These are phyloP conservation scores for Pyrus communis DNA, from an alignment of 306 rosid genomes.

Conservation along the genomic window DNA sequence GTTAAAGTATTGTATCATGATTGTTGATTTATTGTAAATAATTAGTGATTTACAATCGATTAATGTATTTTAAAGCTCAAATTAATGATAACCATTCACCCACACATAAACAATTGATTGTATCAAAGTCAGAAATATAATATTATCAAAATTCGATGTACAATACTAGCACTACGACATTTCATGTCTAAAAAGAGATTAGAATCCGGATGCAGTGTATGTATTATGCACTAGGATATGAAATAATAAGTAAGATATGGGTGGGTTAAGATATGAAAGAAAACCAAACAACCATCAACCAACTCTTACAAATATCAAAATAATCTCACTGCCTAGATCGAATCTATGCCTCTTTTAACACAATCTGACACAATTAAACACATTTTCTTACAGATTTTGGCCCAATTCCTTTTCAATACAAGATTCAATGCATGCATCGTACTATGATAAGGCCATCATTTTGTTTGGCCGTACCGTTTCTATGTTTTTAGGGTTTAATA, in stretches of 20 bases:
- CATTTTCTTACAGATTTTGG: not conserved
- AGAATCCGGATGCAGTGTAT: not conserved
- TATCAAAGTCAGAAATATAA: too few relatives aligned
- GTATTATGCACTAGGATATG: not conserved
- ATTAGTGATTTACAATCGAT: too few relatives aligned
- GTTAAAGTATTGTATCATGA: too few relatives aligned
- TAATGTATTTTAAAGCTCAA: too few relatives aligned
- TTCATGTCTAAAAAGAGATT: too few relatives aligned
- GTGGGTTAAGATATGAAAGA: not conserved
- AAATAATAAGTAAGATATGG: not conserved
- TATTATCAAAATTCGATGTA: too few relatives aligned
- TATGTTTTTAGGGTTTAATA: too few relatives aligned
- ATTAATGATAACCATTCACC: too few relatives aligned
- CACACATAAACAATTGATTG: too few relatives aligned
- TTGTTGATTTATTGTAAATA: too few relatives aligned
- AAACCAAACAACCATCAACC: not conserved
- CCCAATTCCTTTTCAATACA: not conserved
- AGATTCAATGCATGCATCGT: not conserved
- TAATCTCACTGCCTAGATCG: not conserved
- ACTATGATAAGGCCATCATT: too few relatives aligned
- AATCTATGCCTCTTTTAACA: constrained; percentile 14
- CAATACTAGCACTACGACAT: too few relatives aligned
- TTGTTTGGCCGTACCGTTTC: not conserved
- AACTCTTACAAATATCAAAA: not conserved
- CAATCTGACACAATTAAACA: constrained; percentile 9